Base-by-base conservation (phyloP, 441 rosid species). In the Brassica balearica region DNA sequence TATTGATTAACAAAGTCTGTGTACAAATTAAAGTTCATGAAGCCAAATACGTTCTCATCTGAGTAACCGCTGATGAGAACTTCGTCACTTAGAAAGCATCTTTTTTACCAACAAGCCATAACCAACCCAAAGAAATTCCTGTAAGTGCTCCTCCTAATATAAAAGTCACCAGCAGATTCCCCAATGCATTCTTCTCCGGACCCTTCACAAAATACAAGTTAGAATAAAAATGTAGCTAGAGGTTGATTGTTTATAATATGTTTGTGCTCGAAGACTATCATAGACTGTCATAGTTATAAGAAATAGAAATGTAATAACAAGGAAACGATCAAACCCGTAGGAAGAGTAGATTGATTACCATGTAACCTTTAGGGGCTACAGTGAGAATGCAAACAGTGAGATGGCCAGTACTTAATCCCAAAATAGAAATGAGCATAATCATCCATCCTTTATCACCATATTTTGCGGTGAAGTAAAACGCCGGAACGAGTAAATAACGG, bases 21-120 rank as follows among this genome's bases (percentile, higher is more conserved):
- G 9, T 36, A 36, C 41, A 36, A 36, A 36, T 36, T 36, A 8
- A 34, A 34, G 41, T 34, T 34, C 41, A 34, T 34, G 41, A 34
- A 34, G 41, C 41, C 8, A 7, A 34, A 34, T 34, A 34, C 9
- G 9, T 36, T 36, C 41, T 36, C 41, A 36, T 36, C 9, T 36
- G 41, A 36, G 41, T 36, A 36, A 36, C 41, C 41, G 2, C 8
- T 36, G 41, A 36, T 36, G 41, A 36, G 64, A 34, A 29, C 34
- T 29, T 29, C 5, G 34, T 29, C 9, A 59, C 58, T 76, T 11
- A 77, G 3, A 88, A 90, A n/a, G 84, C 82, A 70, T 75, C 19
- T 8, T 81, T 78, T 41, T 89, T 91, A n/a, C 96, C 96, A 58
- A 95, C 87, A 43, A 95, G 90, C 98, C 99, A 95, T 78, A 95